These are phyloP conservation scores for Manihot esculenta DNA, from an alignment of 441 rosid species.

Conservation along the genomic window DNA sequence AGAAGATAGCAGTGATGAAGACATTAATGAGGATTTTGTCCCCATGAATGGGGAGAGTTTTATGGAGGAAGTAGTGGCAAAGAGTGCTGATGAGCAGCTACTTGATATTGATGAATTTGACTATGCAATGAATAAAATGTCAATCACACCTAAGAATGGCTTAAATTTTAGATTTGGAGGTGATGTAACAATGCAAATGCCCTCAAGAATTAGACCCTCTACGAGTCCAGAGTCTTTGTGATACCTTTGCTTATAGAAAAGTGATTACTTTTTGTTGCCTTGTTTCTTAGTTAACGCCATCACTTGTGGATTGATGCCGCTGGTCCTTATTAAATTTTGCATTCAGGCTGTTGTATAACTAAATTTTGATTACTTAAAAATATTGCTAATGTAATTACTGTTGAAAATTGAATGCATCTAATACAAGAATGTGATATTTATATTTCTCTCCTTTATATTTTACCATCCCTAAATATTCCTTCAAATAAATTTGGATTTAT, in stretches of 20 bases:
- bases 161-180: slow-evolving; percentile 34
- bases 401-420: too few relatives aligned
- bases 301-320: too few relatives aligned
- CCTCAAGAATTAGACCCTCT: slow-evolving; percentile 73
- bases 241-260: slow-evolving; percentile 3
- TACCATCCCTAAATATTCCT: too few relatives aligned
- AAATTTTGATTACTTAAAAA: too few relatives aligned
- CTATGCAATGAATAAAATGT: slow-evolving; percentile 58
- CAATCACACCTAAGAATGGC: slow-evolving; percentile 57
- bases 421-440: too few relatives aligned
- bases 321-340: too few relatives aligned
- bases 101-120: slow-evolving; percentile 49
- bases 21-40: slow-evolving; percentile 36
- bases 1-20: slow-evolving; percentile 49
- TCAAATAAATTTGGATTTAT: too few relatives aligned
- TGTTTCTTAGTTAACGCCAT: too few relatives aligned
- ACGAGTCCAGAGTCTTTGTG: slow-evolving; percentile 64
- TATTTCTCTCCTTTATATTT: too few relatives aligned
- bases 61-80: slow-evolving; percentile 40
- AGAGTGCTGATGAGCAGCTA: slow-evolving; percentile 19
- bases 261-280: too few relatives aligned
- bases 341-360: too few relatives aligned
- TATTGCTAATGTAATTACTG: too few relatives aligned
- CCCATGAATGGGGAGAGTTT: slow-evolving; percentile 30
- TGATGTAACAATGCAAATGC: slow-evolving; percentile 51